Evolutionary conservation across 495 filamentous ascomycete genomes (phyloP).

Genomic region (Neurospora tetrasperma): DNA sequence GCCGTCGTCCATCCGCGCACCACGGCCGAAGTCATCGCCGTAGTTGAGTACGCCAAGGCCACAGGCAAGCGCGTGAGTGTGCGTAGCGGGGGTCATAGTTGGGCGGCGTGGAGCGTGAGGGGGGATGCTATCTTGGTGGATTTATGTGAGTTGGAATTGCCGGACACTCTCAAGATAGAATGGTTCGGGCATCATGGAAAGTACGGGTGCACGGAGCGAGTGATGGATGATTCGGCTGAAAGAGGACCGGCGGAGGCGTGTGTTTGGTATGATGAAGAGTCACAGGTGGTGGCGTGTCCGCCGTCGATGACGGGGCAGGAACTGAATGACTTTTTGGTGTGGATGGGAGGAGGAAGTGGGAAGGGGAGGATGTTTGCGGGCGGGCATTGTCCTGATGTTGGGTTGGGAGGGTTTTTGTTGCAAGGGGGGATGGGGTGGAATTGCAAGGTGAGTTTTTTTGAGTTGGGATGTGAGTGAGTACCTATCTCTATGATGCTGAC

Average conservation of each 20-base stretch:
- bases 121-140: slow-evolving; percentile 43
- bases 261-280: slow-evolving; percentile 28
- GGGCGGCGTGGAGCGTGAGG: slow-evolving; percentile 43
- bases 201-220: background rate
- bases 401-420: slow-evolving; percentile 43
- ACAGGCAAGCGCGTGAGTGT: slow-evolving; percentile 35
- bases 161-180: background rate
- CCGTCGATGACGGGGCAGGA: slow-evolving; percentile 35
- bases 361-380: slow-evolving; percentile 38
- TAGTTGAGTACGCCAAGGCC: slow-evolving; percentile 34
- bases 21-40: slow-evolving; percentile 30
- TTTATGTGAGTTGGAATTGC: slow-evolving; percentile 23
- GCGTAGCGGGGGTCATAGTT: slow-evolving; percentile 45
- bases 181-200: background rate
- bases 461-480: background rate
- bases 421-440: slow-evolving; percentile 51
- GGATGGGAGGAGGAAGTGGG: slow-evolving; percentile 19
- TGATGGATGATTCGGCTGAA: background rate
- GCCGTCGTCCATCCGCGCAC: slow-evolving; percentile 36
- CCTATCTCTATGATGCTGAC: background rate
- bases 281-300: slow-evolving; percentile 26
- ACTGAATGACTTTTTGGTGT: slow-evolving; percentile 30
- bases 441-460: slow-evolving; percentile 28
- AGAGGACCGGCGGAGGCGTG: background rate
- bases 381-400: slow-evolving; percentile 48